Base-by-base conservation (phyloP, 164 flowering plant genomes). In the Akebia trifoliata region DNA sequence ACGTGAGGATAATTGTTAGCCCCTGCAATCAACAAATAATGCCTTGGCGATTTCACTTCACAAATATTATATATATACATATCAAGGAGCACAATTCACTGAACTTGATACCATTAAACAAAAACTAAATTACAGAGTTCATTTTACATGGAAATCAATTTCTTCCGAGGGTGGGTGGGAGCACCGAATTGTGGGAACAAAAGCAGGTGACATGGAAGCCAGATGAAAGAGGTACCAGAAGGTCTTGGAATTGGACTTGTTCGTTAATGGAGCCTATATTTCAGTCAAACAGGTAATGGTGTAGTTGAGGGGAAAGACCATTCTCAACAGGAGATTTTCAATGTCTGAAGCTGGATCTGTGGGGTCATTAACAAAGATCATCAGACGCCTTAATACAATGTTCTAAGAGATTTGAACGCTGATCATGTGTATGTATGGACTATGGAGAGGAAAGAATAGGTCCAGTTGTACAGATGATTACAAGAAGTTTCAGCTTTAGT, bases 21-120 rank as follows among this genome's bases (percentile, higher is more conserved):
- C 83, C 75, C 71, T 82, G 91, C 73, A 48, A 72, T 63, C 98
- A 91, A 52, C 63, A 93, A n/a, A n/a, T n/a, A 45, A 88, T 86
- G 95, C 98, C 98, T 20, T 81, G 92, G 95, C 76, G 60, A 50
- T 8, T n/a, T n/a, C n/a, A n/a, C n/a, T n/a, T n/a, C n/a, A n/a
- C n/a, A n/a, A n/a, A n/a, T 18, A 7, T 12, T 31, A 9, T 21
- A 6, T 37, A 17, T 18, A 20, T 32, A 9, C 0, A n/a, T 37
- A 3, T 4, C 40, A 34, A 4, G 9, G 5, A 4, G 6, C 9
- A 4, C 4, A 4, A 34, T 4, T 34, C 6, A 34, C n/a, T 4
- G 36, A 34, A 4, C 9, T 9, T 4, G 5, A 4, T 5, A 34
- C 36, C 4, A 8, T 17, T 42, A 9, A 48, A 46, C 15, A 29